Evolutionary conservation across 2,329 filamentous ascomycete genomes (phyloP), one percentile per base, ranked within the genome.

Genomic region (Nemania bipapillata): DNA sequence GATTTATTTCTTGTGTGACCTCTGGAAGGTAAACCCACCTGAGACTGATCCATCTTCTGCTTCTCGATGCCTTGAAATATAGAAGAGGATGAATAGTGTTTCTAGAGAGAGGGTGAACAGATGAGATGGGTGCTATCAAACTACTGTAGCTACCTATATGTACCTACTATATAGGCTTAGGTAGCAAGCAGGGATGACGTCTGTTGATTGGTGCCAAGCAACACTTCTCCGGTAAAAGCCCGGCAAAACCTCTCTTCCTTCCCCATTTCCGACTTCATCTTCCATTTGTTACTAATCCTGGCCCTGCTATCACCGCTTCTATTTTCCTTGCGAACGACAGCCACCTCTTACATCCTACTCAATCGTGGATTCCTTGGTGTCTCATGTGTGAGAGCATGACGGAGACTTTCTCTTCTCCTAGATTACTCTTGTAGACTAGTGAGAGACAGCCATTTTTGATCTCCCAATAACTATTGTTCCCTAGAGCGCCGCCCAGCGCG

Each of bases 1-100:
- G 76, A 77, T 60, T 71, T 77, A 57, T 68, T 77, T 50, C 76
- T 74, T n/a, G 74, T 66, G 63, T 77, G 75, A 6, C 76, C 76
- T 52, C 63, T 45, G 47, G 49, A 28, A 69, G 70, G 56, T 61
- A 65, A 45, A 30, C 63, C 62, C 63, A 65, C 61, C 50, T 71
- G 66, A 45, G 70, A 63, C 24, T 68, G 70, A 66, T 76, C 74
- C 75, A 76, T 75, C 17, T 59, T 62, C 28, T 17, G 17, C 62
- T 9, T 55, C n/a, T 11, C 1, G 49, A 12, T 17, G 11, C 24
- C 32, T 6, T 20, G 20, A n/a, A 45, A 26, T 9, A 26, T 50
- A 6, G 2, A 28, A 35, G 8, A 28, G 8, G 22, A 40, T 6
- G 22, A 61, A 22, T 12, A 42, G 17, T 24, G 15, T 4, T 8